Base-by-base conservation (phyloP, 2,329 filamentous ascomycete genomes). In the Leptographium radiaticola region DNA sequence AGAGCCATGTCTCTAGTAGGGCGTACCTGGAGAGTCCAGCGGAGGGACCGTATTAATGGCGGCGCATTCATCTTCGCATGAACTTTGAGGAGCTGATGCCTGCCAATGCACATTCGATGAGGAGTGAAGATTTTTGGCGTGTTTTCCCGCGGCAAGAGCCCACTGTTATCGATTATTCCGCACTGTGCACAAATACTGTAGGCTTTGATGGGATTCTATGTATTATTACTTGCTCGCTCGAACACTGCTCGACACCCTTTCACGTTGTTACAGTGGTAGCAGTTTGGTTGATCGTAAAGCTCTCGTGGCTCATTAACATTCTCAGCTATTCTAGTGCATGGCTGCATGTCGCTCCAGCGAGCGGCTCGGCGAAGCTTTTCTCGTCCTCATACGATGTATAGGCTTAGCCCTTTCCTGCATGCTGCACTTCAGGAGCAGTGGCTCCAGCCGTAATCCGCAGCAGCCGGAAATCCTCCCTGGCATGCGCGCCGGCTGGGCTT, bases 31-130 rank as follows among this genome's bases (percentile, higher is more conserved):
- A 66, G 52, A 18, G 64, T 57, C 47, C 61, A 62, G 63, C 64
- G 64, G 47, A 66, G 55, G 54, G 66, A 65, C 62, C 66, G 60
- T 67, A 68, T 59, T 66, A 68, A 63, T 58, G 65, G 63, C 51
- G 64, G 63, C 53, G 63, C 56, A 56, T 62, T 66, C 65, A 68
- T 68, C 56, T 61, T 62, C 63, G 62, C 59, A 25, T 5, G 33
- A 43, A 20, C n/a, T 49, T 20, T 42, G 50, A 16, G 38, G 13
- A 36, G 33, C 18, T 18, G 25, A 30, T 42, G n/a, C 20, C 33
- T 20, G 12, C 31, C n/a, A 13, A 48, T 15, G 36, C 36, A 18
- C 30, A 18, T 38, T 16, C 45, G 31, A 25, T 30, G 18, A 38
- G 42, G 39, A 50, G 18, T 56, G 53, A 49, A 57, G 53, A 57